Percentiles rank a stretch among this genome's conserved stretches.
Conservation (phyloP, 1,284 basidiomycete species). For the Ustilago xerochloae region DNA sequence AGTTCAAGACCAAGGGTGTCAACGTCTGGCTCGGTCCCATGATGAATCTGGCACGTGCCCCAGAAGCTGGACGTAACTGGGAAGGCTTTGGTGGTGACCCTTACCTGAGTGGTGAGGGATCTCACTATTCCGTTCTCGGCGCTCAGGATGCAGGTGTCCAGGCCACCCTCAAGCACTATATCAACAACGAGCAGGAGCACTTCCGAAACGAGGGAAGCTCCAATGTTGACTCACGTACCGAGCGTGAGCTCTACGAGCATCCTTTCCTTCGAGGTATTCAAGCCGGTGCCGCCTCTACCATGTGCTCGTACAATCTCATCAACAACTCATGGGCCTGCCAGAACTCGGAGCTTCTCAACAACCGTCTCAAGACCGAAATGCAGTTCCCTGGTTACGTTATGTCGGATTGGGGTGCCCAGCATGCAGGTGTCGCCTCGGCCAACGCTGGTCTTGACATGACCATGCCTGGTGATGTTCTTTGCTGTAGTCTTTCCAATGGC, state of each 20-base stretch:
- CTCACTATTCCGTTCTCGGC: slow-evolving; percentile 53
- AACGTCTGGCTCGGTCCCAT: slow-evolving; percentile 75
- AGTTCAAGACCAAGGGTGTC: slow-evolving; percentile 83
- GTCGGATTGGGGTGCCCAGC: slow-evolving; percentile 58
- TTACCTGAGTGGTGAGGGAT: slow-evolving; percentile 61
- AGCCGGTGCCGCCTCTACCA: slow-evolving; percentile 69
- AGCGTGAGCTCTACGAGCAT: slow-evolving; percentile 71
- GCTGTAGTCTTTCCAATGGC: slow-evolving; percentile 36
- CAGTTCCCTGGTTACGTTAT: slow-evolving; percentile 80
- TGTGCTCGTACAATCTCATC: slow-evolving; percentile 72
- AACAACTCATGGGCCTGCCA: slow-evolving; percentile 73
- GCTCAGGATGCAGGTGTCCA: slow-evolving; percentile 62
- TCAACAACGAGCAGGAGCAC: slow-evolving; percentile 66
- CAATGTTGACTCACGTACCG: slow-evolving; percentile 78
- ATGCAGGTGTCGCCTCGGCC: slow-evolving; percentile 69
- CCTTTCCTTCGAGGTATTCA: slow-evolving; percentile 68
- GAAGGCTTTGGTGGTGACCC: slow-evolving; percentile 72
- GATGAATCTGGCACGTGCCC: slow-evolving; percentile 72
- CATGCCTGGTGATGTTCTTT: slow-evolving; percentile 68
- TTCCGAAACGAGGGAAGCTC: slow-evolving; percentile 58
- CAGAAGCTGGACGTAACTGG: slow-evolving; percentile 81
- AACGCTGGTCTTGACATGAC: slow-evolving; percentile 76
- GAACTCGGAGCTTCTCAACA: slow-evolving; percentile 77
- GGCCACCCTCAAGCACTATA: slow-evolving; percentile 69
- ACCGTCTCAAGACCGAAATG: slow-evolving; percentile 78